These are phyloP conservation scores for Gyrodon lividus DNA, from an alignment of 768 basidiomycete genomes.

Conservation along the genomic window DNA sequence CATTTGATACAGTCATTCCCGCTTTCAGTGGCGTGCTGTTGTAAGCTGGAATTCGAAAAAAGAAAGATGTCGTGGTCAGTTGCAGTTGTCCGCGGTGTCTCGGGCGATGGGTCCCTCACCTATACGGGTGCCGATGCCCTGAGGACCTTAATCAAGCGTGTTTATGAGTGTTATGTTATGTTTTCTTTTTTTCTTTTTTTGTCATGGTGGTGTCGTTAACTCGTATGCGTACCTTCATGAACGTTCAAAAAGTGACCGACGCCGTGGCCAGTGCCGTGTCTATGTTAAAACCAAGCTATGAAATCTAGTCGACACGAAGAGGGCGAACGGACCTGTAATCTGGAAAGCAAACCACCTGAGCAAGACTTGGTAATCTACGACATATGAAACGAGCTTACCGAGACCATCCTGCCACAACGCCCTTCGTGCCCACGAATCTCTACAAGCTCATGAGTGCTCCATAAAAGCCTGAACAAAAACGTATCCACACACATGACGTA, in stretches of 20 bases:
- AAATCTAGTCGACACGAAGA: background rate
- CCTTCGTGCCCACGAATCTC: slow-evolving; percentile 79
- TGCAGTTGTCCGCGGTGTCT: background rate
- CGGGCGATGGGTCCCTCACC: slow-evolving; percentile 14
- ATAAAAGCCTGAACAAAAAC: background rate
- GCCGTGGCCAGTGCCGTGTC: slow-evolving; percentile 94
- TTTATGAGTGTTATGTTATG: slow-evolving; percentile 3
- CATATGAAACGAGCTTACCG: slow-evolving; percentile 43
- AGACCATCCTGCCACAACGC: slow-evolving; percentile 86
- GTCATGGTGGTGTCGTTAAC: background rate
- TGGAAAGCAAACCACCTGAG: slow-evolving; percentile 18
- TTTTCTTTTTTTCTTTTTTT: background rate
- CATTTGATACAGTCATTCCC: slow-evolving; percentile 91
- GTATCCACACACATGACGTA: slow-evolving; percentile 48
- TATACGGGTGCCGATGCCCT: slow-evolving; percentile 50
- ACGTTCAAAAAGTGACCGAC: slow-evolving; percentile 95
- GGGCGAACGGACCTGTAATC: slow-evolving; percentile 51
- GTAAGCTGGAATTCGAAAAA: slow-evolving; percentile 45
- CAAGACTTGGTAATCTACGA: background rate
- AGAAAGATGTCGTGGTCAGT: no score
- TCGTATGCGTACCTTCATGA: slow-evolving; percentile 58
- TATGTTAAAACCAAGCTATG: slow-evolving; percentile 25
- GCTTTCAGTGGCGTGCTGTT: slow-evolving; percentile 71
- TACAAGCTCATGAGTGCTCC: slow-evolving; percentile 26
- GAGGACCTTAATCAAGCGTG: slow-evolving; percentile 42